Evolutionary conservation across 257 asterid genomes (phyloP), one percentile per base, ranked within the genome.

Genomic region (Handroanthus guayacan): DNA sequence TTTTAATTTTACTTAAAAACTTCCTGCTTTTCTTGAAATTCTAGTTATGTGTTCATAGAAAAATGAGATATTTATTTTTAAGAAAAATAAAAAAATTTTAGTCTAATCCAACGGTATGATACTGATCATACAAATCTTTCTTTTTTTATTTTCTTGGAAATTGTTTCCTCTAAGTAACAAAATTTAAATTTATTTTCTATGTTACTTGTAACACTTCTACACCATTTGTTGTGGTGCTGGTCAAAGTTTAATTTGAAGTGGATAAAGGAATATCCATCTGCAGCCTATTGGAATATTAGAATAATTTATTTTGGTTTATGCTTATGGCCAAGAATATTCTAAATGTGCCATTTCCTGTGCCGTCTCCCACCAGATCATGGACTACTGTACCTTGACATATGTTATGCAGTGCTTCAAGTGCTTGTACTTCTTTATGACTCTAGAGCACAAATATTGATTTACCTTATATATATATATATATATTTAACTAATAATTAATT

Each of bases 321-420:
- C 75, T 50, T 52, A 45, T 17, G 48, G 48, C 36, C 43, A 52
- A 55, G 88, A 66, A 84, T 84, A 84, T 84, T 78, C 85, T 52
- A 4, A 45, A 69, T 57, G 62, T 78, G 68, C 76, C 72, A 74
- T 78, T 62, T 62, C 65, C 18, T 11, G 50, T 44, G 34, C 57
- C 25, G 3, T 65, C 36, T 36, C 44, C 60, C 44, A 63, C n/a
- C 10, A 39, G 36, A 47, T 61, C 18, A 14, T 45, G 31, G 58
- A 44, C 8, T 72, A 34, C 41, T 72, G 68, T 62, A 45, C 47
- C 45, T 20, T 72, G 13, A 39, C 38, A 60, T n/a, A 9, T 54
- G 41, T 25, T 3, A 17, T 38, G 16, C 57, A 56, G 74, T 9
- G 50, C 50, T 13, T 12, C 52, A 50, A 13, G 18, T 17, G 52